Base-by-base conservation (phyloP, 768 basidiomycete genomes). In the Termitomyces eurrhizus region DNA sequence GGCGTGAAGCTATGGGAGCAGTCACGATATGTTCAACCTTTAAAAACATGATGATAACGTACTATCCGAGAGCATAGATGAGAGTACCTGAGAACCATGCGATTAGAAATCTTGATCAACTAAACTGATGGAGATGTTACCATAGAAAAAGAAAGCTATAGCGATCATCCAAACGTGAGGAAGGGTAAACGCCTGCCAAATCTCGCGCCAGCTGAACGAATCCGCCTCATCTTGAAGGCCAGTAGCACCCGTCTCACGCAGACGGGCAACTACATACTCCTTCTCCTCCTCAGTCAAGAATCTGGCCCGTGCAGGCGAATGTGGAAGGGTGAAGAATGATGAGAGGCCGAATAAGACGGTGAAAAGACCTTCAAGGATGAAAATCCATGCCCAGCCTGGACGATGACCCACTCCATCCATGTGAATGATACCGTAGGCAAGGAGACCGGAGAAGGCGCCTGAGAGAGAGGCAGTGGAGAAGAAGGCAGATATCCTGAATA, bases 301-400 rank as follows among this genome's bases (percentile, higher is more conserved):
- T 45, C 72, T 72, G 3, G 83, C 79, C 14, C 73, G 70, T 6
- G 63, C 67, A 4, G 83, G 80, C 0, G 78, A 74, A 45, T 69
- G 65, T 9, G 85, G 80, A 48, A 85, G 73, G 44, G 87, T 58
- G 64, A 78, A 74, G 74, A 78, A 87, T 0, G 82, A 76, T 2
- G 69, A 33, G 4, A 82, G 36, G 7, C 88, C 90, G 61, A 87
- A 83, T 2, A 81, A 51, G 58, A 83, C 73, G 0, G 88, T 89
- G 70, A 91, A 84, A 2, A 81, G 71, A 1, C 89, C 89, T 70
- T 90, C 83, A 36, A 87, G 72, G 56, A 86, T 83, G 68, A 87
- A 86, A 52, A 88, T 82, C 87, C 85, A 90, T 16, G 81, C 76
- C 88, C 88, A 90, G 3, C 86, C 87, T 3, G 80, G 76, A 44